Base-by-base conservation (phyloP, 805 yeast genomes). In the Metschnikowia picachoensis region DNA sequence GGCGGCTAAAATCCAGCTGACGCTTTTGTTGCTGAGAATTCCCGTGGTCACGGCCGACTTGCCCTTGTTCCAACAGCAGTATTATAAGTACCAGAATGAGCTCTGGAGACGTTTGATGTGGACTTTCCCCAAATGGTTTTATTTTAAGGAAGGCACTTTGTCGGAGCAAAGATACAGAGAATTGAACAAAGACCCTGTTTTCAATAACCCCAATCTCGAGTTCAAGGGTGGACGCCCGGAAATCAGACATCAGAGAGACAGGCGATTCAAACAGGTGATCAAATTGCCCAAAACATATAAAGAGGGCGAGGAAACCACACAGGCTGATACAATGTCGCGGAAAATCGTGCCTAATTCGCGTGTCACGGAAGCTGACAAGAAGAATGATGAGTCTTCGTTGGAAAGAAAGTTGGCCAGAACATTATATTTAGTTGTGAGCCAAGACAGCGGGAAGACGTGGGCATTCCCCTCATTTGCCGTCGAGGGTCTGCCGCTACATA, bases 41-140 rank as follows among this genome's bases (percentile, higher is more conserved):
- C 99, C 99, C 28, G 74, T 94, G 32, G 80, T 94, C 39, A 87
- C 96, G 2, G 84, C 87, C 10, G 92, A 87, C 49, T 69, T 83
- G 44, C 73, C 84, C 9, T 78, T 73, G 46, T 85, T 92, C 56
- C 97, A 89, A 57, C 60, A 72, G 49, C 81, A 82, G 42, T 94
- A 84, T 66, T 87, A 85, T 62, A 72, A 80, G 44, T 94, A 94
- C 64, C 96, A 91, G 66, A 79, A 81, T 42, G 95, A 87, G 64
- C 74, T 94, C 45, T 91, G 90, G 73, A 83, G 83, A 60, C 78
- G 98, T 58, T 74, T 94, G 55, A 90, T 91, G 96, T 90, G 97
- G 96, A 90, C 98, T 0, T 94, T 94, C 66, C 98, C 99, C 5
- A 82, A 85, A 57, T 89, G 89, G 79, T 91, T 82, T 62, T 94